Conservation (phyloP, 768 basidiomycete genomes). For the Lentinus brumalis region DNA sequence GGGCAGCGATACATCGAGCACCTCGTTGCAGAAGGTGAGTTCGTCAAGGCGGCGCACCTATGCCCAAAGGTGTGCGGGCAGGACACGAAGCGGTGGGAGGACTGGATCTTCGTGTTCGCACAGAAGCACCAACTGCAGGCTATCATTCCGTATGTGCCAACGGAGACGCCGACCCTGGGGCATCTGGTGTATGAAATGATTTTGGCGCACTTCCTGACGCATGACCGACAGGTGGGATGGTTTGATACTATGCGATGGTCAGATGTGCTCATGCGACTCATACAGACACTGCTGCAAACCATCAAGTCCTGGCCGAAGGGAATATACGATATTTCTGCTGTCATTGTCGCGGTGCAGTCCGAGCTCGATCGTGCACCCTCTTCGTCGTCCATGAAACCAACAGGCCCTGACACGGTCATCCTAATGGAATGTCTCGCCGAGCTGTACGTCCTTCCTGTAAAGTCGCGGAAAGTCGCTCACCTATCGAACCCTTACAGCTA, state of each 20-base stretch:
- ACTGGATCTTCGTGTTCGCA: slow-evolving; percentile 91
- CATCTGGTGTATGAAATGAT: slow-evolving; percentile 95
- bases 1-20: slow-evolving; percentile 87
- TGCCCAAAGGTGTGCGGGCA: slow-evolving; percentile 85
- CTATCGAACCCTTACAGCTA: slow-evolving; percentile 50
- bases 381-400: slow-evolving; percentile 45
- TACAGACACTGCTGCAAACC: slow-evolving; percentile 71
- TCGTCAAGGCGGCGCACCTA: slow-evolving; percentile 75
- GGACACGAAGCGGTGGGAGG: slow-evolving; percentile 87
- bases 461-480: neutral
- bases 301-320: slow-evolving; percentile 88
- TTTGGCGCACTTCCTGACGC: slow-evolving; percentile 78
- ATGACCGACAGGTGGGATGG: slow-evolving; percentile 66
- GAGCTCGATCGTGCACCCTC: slow-evolving; percentile 70
- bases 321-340: slow-evolving; percentile 86
- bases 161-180: slow-evolving; percentile 74
- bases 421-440: slow-evolving; percentile 97
- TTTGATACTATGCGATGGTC: neutral
- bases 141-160: slow-evolving; percentile 90
- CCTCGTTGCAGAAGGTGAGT: slow-evolving; percentile 77
- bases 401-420: slow-evolving; percentile 51
- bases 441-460: slow-evolving; percentile 51
- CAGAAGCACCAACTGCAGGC: slow-evolving; percentile 80
- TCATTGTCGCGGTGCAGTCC: slow-evolving; percentile 86
- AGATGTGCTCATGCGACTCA: neutral